These are phyloP conservation scores for Ailanthus altissimus DNA, from an alignment of 345 rosid genomes.

Conservation along the genomic window DNA sequence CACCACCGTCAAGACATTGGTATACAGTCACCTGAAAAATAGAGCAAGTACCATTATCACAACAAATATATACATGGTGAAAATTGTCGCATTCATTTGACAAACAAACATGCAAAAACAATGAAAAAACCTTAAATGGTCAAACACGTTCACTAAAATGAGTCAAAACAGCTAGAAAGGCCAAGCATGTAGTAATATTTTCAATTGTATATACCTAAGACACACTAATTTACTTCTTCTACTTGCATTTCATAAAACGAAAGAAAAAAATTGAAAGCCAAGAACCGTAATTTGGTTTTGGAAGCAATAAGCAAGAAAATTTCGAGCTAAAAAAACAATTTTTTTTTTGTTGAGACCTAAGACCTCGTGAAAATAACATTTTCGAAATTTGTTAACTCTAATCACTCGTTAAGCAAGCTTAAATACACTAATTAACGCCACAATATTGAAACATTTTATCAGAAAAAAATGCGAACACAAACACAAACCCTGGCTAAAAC, in stretches of 20 bases:
- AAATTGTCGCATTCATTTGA: neutral
- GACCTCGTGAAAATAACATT: neutral
- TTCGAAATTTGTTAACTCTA: neutral
- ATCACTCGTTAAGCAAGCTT: neutral
- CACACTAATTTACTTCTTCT: too few species aligned
- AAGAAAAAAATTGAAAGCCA: neutral
- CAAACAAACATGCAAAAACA: neutral
- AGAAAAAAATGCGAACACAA: constrained; percentile 1
- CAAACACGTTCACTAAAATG: too few species aligned
- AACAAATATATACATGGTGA: neutral
- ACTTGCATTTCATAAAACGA: too few species aligned
- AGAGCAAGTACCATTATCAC: constrained; percentile 14
- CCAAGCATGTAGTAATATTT: too few species aligned
- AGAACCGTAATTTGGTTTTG: neutral
- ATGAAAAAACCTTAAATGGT: too few species aligned
- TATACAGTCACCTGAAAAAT: constrained; percentile 74
- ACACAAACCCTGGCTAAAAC: neutral
- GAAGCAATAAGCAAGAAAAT: neutral
- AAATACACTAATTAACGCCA: constrained; percentile 11
- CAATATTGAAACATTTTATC: neutral
- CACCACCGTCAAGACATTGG: constrained; percentile 93
- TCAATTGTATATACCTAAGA: too few species aligned
- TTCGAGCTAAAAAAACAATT: neutral
- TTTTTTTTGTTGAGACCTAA: neutral
- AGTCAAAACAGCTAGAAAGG: too few species aligned